These are phyloP conservation scores for Prunus fruticosa DNA, from an alignment of 306 rosid species.

Conservation along the genomic window DNA sequence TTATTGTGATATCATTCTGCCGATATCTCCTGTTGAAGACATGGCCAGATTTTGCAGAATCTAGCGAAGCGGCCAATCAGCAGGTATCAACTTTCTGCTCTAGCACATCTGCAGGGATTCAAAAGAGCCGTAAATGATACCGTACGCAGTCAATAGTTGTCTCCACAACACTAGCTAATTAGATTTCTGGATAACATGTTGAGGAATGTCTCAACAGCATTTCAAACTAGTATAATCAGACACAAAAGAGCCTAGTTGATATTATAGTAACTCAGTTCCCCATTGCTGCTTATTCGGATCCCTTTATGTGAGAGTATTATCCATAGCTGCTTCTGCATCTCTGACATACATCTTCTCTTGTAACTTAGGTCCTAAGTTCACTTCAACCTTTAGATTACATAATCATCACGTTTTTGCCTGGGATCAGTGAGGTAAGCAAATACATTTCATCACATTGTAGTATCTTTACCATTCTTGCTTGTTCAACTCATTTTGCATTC, in stretches of 20 bases:
- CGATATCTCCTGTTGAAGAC: conserved; percentile 65
- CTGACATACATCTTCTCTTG: conserved; percentile 23
- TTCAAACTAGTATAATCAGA: neutral
- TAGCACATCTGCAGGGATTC: conserved; percentile 4
- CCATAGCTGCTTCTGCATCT: conserved; percentile 19
- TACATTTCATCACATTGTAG: neutral
- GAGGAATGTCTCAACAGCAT: neutral
- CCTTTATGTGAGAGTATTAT: neutral
- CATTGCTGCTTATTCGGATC: conserved; percentile 23
- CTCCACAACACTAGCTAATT: neutral
- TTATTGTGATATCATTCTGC: conserved; percentile 61
- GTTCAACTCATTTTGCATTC: conserved; percentile 2
- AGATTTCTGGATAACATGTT: neutral
- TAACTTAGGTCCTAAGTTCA: conserved; percentile 73
- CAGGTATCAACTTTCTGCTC: conserved; percentile 56
- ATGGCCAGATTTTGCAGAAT: conserved; percentile 88
- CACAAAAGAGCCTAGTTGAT: neutral
- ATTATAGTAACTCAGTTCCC: neutral
- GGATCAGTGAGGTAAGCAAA: conserved; percentile 75
- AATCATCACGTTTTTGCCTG: conserved; percentile 67
- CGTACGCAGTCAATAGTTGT: neutral
- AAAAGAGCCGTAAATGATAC: neutral
- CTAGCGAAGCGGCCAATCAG: conserved; percentile 83
- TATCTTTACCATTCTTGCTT: neutral
- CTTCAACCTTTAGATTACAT: conserved; percentile 79